Evolutionary conservation across 129 eudicot species (phyloP), one percentile per base, ranked within the genome.

Genomic region (Saposhnikovia divaricata): DNA sequence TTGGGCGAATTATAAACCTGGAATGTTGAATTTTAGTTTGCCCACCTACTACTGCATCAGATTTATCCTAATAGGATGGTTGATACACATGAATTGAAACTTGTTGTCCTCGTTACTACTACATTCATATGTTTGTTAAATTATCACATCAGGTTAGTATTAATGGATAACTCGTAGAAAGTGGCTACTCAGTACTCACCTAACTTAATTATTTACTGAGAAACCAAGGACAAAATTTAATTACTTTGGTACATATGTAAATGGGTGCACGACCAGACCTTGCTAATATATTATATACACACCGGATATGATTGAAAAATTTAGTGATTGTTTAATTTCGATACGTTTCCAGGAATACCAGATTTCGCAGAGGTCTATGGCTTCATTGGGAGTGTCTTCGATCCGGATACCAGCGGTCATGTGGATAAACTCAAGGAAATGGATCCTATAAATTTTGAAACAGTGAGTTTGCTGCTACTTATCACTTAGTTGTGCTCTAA

Each of bases 381-480:
- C 96, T 95, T 92, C 82, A 95, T 95, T 81, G 99, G 99, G 84
- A 92, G 97, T 81, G 96, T 95, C 82, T 95, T 95, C 72, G 99
- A 95, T 87, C 97, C 99, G 48, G 94, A 89, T 57, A 84, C 88
- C 39, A 85, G 83, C 53, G 96, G 89, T 78, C 97, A 95, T 84
- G 93, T 90, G 84, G 92, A 87, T 87, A 95, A 95, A 85, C 90
- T 95, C 43, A 95, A 95, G 90, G 97, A 95, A 82, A 95, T 95
- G 99, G 99, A 95, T 87, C 99, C 99, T 42, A 95, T 95, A 77
- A 95, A 92, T 82, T 95, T 95, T 82, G 99, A 95, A 82, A 95
- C 99, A 6, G 99, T 95, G 88, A 94, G 98, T 89, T 78, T 5
- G 8, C 51, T 71, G 23, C 9, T 50, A 31, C 46, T 80, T 72